Evolutionary conservation across 2,329 filamentous ascomycete genomes (phyloP), one percentile per base, ranked within the genome.

Genomic region (Pleochaeta shiraiana): DNA sequence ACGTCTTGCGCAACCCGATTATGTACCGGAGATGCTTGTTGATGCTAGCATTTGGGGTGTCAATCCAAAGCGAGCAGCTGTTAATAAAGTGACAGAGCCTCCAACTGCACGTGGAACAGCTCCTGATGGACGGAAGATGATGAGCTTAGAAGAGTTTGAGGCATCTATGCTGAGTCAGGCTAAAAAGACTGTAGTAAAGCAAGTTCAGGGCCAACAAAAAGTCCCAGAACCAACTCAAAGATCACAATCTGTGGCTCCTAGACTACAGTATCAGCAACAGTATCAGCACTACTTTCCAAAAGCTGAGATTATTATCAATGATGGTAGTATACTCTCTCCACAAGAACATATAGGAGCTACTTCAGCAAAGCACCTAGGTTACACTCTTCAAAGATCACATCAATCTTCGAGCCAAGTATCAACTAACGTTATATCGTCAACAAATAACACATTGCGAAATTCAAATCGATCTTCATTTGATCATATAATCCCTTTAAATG

Each of bases 91-190:
- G 53, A 65, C 69, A 53, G 66, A 69, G 64, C 65, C 69, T 26
- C 67, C 70, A 21, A 66, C 69, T 50, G 65, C 69, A 59, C 70
- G 72, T n/a, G 69, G 73, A 31, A 71, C 73, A 64, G 68, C 73
- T 37, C 70, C 73, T 63, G 70, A 73, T 68, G 70, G 79, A 50
- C 84, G 84, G 71, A 96, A 91, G 77, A 86, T 96, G 76, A 85
- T 98, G 87, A 97, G 90, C 71, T 75, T 98, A 71, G 93, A 97
- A 73, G 93, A 98, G 76, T 91, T 98, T 24, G 93, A 98, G 76
- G 92, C 92, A 64, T 85, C 90, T 68, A 91, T 98, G 86, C 83
- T 88, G 66, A 79, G 82, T 37, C 86, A 91, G 69, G 76, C 82
- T 34, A 81, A 82, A 70, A 79, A 79, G 67, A 75, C 77, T 12